Evolutionary conservation across 805 yeast genomes (phyloP), one percentile per base, ranked within the genome.

Genomic region (Candida ficus): DNA sequence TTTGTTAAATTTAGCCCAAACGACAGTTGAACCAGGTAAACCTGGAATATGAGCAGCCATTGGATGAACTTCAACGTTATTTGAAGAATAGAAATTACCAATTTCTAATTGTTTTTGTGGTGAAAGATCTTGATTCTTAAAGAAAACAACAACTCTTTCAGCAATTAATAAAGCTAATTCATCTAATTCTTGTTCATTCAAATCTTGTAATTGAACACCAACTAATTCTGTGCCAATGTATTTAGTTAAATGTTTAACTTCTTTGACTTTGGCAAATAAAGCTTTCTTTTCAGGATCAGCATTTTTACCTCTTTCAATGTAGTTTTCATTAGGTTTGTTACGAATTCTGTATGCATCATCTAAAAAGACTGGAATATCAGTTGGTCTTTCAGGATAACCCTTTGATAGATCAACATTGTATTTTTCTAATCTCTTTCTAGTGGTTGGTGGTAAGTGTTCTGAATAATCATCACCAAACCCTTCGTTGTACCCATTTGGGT

Each of bases 191-290:
- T 63, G 45, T 39, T 70, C 67, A 28, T 54, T 62, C 41, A 71
- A 54, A 27, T 67, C 69, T 5, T 59, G 57, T 32, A 71, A 52
- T 49, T 71, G 73, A 27, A 71, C 50, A 10, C 77, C 77, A 31
- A 66, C 62, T 41, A 71, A 61, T 44, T 71, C 76, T 14, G 76
- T 72, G 35, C 78, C 78, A 46, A 71, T 54, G 45, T 68, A 64
- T 41, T 65, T 66, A 39, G 75, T 68, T 45, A 71, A 57, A 41
- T 71, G 50, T 27, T 50, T 63, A 21, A 71, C 72, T 43, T 64
- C 62, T 48, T 56, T 62, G 32, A 60, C 67, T 46, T 68, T 68
- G 5, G 66, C 61, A 30, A 66, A 57, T 12, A 66, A 49, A 6
- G 71, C 68, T 43, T 63, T 65, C 56, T 66, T 66, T 43, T 63